Evolutionary conservation across 306 rosid genomes (phyloP), one percentile per base, ranked within the genome.

Genomic region (Datisca glomerata): DNA sequence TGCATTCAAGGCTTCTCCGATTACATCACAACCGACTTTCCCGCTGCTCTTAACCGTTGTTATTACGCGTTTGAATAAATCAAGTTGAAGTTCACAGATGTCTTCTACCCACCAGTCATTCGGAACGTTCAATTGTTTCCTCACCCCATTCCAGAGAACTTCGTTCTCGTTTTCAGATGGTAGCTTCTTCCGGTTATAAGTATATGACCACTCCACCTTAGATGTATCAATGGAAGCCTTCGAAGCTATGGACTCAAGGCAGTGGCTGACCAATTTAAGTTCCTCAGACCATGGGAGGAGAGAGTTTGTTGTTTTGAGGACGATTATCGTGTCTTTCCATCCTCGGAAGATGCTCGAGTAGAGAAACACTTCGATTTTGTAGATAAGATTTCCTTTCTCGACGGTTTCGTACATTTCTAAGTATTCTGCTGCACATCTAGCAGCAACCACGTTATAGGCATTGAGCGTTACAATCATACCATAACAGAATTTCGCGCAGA

Each of bases 101-200:
- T 89, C 97, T 61, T 87, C 97, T 39, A 83, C 93, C 95, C 97
- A 89, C 97, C 97, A 89, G 61, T 89, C 97, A 43, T 61, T 70
- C 1, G 97, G 97, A 62, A 89, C 95, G 56, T 60, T 42, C 40
- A 68, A 82, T 5, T 49, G 79, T 52, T 80, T 79, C 69, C 76
- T 73, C 53, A 72, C 71, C 24, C 83, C 85, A 35, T 76, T 82
- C 80, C 84, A 79, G 13, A 41, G 81, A 23, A 73, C 49, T 63
- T 79, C 93, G 18, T 75, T 63, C 53, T 78, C 81, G 45, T 74
- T 83, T 47, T 83, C 79, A 9, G 93, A 66, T 3, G 89, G 80
- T 6, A 83, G 81, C 60, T 83, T 89, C 56, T 77, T 80, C 50
- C 81, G 60, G 68, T 83, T 83, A 22, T 89, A 83, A 18, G 86